Conservation (phyloP, 768 basidiomycete genomes). For the Pleurotus cornucopiae region DNA sequence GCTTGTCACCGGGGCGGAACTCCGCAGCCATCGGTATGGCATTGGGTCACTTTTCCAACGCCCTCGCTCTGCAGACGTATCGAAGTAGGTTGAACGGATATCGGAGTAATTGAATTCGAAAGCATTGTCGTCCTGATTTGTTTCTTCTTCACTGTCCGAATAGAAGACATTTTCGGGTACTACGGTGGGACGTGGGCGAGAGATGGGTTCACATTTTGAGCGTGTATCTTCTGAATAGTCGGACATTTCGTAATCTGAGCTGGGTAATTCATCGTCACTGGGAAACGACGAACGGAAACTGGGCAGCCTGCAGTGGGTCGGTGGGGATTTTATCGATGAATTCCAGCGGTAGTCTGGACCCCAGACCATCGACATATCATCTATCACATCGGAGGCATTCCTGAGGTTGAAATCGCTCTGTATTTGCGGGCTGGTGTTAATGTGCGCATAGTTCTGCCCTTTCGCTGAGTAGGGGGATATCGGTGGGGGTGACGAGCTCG, state of each 20-base stretch:
- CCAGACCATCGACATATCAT: slow-evolving; percentile 25
- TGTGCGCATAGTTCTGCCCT: slow-evolving; percentile 23
- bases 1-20: slow-evolving; percentile 25
- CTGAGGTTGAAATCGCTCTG: slow-evolving; percentile 18
- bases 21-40: slow-evolving; percentile 23
- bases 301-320: slow-evolving; percentile 20
- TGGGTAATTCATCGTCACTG: slow-evolving; percentile 21
- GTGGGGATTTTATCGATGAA: slow-evolving; percentile 14
- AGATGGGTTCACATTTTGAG: slow-evolving; percentile 16
- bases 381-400: slow-evolving; percentile 16
- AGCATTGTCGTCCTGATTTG: slow-evolving; percentile 20
- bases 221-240: slow-evolving; percentile 25
- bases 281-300: slow-evolving; percentile 24
- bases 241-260: slow-evolving; percentile 30
- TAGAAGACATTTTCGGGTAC: slow-evolving; percentile 21
- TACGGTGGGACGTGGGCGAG: slow-evolving; percentile 17
- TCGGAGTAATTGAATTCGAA: slow-evolving; percentile 24
- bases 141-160: slow-evolving; percentile 32
- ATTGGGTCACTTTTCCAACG: slow-evolving; percentile 53
- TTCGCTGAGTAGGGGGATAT: slow-evolving; percentile 28
- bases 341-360: slow-evolving; percentile 12
- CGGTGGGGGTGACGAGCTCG: slow-evolving; percentile 32
- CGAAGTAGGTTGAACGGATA: slow-evolving; percentile 47
- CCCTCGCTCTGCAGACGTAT: slow-evolving; percentile 55
- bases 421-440: slow-evolving; percentile 32